Evolutionary conservation across 192 early-diverging fungal genomes (phyloP).

Genomic region (Coemansia erecta): DNA sequence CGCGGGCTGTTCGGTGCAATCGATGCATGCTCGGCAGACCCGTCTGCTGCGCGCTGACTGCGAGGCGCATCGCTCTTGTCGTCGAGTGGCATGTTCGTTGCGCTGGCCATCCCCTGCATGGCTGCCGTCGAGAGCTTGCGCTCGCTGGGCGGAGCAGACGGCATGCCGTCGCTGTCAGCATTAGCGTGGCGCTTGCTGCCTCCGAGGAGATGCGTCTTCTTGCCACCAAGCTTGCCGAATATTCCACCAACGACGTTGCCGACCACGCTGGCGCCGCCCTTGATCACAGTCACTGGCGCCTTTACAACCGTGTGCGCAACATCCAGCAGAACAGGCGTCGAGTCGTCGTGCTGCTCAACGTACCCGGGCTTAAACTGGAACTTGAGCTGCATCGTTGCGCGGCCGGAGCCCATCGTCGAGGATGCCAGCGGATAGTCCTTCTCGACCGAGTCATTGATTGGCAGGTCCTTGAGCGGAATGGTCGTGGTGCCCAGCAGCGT

Average conservation of each 20-base stretch:
- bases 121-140: conserved; percentile 21
- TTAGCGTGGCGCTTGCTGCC: conserved; percentile 1
- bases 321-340: conserved; percentile 55
- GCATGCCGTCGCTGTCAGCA: neutral
- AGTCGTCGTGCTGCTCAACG: conserved; percentile 56
- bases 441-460: conserved; percentile 53
- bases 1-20: neutral
- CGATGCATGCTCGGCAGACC: neutral
- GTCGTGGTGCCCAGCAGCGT: conserved; percentile 57
- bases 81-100: conserved; percentile 44
- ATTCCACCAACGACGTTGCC: conserved; percentile 48
- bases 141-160: neutral
- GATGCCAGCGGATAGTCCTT: conserved; percentile 45
- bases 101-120: conserved; percentile 19
- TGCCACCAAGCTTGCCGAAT: conserved; percentile 42
- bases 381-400: conserved; percentile 54
- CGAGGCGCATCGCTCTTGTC: neutral
- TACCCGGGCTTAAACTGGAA: conserved; percentile 63
- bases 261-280: conserved; percentile 53
- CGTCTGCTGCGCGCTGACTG: neutral
- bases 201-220: conserved; percentile 32
- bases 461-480: conserved; percentile 58
- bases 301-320: conserved; percentile 58
- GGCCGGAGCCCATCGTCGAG: conserved; percentile 17
- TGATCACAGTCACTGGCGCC: conserved; percentile 58